phyloP scores from a whole-genome alignment of 2,329 filamentous ascomycete genomes.

The Orbilia brochopaga region DNA sequence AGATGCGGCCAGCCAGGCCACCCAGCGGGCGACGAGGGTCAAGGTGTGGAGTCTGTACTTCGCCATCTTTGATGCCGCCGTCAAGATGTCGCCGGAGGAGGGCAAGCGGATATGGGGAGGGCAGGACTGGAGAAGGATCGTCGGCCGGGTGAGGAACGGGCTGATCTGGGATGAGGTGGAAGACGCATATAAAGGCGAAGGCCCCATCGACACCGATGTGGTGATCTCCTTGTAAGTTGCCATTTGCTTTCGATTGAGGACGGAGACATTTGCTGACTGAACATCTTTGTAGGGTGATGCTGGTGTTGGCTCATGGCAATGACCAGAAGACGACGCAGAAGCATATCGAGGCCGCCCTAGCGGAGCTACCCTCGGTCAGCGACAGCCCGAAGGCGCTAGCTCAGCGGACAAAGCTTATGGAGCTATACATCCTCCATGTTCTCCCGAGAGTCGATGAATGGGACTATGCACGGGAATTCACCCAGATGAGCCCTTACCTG shows the following conservation, averaged over 20 bases:
- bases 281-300: conserved; percentile 71
- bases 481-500: conserved; percentile 80
- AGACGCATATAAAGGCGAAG: conserved; percentile 78
- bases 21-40: conserved; percentile 77
- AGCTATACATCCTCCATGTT: conserved; percentile 93
- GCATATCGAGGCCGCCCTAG: conserved; percentile 85
- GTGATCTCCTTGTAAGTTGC: conserved; percentile 76
- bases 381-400: conserved; percentile 54
- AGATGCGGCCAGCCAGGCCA: conserved; percentile 68
- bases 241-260: neutral
- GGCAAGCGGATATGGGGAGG: conserved; percentile 87
- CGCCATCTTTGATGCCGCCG: conserved; percentile 86
- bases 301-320: conserved; percentile 86
- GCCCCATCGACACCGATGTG: conserved; percentile 91
- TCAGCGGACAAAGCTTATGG: conserved; percentile 83
- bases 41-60: conserved; percentile 98
- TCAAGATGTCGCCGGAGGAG: conserved; percentile 87
- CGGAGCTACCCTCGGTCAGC: conserved; percentile 64
- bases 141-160: conserved; percentile 83
- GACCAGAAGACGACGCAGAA: conserved; percentile 84
- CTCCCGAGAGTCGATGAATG: conserved; percentile 93
- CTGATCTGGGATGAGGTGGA: conserved; percentile 95
- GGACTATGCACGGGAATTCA: conserved; percentile 93
- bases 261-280: conserved; percentile 13
- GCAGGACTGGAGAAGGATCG: conserved; percentile 81